These are phyloP conservation scores for Boletus mariae DNA, from an alignment of 1,284 basidiomycete species.

Conservation along the genomic window DNA sequence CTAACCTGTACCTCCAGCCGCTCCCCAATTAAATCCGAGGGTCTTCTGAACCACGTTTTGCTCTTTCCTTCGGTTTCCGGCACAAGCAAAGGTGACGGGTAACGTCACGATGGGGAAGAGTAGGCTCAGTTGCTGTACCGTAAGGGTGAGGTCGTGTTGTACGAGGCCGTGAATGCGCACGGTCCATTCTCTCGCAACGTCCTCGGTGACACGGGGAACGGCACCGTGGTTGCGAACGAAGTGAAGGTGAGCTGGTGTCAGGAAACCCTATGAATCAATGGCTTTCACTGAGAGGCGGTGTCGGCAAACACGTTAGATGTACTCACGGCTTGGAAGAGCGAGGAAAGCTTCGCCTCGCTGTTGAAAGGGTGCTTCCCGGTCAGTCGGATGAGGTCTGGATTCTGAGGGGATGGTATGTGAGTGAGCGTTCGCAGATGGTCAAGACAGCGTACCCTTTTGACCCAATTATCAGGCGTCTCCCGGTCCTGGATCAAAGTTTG, in stretches of 20 bases:
- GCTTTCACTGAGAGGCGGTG: neutral
- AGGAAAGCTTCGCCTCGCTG: constrained; percentile 48
- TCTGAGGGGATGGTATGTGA: constrained; percentile 5
- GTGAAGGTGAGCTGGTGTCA: constrained; percentile 63
- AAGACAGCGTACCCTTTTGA: constrained; percentile 32
- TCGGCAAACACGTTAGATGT: neutral
- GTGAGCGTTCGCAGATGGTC: neutral
- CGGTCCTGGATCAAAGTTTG: constrained; percentile 19
- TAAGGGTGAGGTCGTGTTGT: constrained; percentile 39
- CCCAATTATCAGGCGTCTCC: constrained; percentile 43
- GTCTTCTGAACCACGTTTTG: constrained; percentile 65
- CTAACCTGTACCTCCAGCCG: constrained; percentile 35
- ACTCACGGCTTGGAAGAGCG: constrained; percentile 39
- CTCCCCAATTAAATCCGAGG: constrained; percentile 61
- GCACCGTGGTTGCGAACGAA: constrained; percentile 69
- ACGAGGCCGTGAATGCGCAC: constrained; percentile 53
- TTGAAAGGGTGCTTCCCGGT: constrained; percentile 67
- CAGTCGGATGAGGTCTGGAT: constrained; percentile 39
- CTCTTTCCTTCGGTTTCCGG: constrained; percentile 67
- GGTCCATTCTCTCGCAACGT: constrained; percentile 45
- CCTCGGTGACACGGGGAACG: constrained; percentile 48
- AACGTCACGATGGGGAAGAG: constrained; percentile 55
- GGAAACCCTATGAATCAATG: constrained; percentile 42
- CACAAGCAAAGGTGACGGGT: constrained; percentile 66
- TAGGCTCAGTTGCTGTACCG: constrained; percentile 44